Evolutionary conservation across 768 basidiomycete species (phyloP), one percentile per base, ranked within the genome.

Genomic region (Auriscalpium vulgare): DNA sequence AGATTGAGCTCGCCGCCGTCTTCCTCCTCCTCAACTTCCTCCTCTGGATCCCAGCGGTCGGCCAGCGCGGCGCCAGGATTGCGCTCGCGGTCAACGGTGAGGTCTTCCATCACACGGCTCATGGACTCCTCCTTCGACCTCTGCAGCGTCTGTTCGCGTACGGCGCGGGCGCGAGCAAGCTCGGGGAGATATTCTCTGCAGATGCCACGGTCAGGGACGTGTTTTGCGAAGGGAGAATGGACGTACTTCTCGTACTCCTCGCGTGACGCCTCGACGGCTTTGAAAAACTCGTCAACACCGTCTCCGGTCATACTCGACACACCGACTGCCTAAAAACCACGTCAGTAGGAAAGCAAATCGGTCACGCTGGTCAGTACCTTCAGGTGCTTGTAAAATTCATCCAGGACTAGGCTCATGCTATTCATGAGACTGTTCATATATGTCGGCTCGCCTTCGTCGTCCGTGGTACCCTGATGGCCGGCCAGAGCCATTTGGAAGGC

Each of bases 351-450:
- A 49, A 49, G 37, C 23, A 4, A 34, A 16, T 36, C 49, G 10
- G 8, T 19, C 29, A 29, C 29, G 29, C 29, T 29, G 29, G 29
- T 29, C 29, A 29, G 29, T 36, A 92, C 95, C 76, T 91, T 91
- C 53, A 99, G 75, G 62, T 97, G 88, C 71, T 94, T 91, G 73
- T 99, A 99, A 64, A 99, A 99, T 67, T 98, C 97, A 65, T 99
- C 97, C 53, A 99, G 72, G 8, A 99, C 95, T 52, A 99, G 71
- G 68, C 95, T 94, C 97, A 99, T 98, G 67, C 91, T 93, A 62
- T 95, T 93, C 95, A 98, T 99, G 60, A 99, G 74, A 67, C 92
- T 95, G 68, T 91, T 95, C 94, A 97, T 97, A 69, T 97, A 98
- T 43, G 89, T 94, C 49, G 91, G 90, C 66, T 95, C 97, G 51